Conservation (phyloP, 129 eudicot species). For the Rutidosis leptorrhynchoides region DNA sequence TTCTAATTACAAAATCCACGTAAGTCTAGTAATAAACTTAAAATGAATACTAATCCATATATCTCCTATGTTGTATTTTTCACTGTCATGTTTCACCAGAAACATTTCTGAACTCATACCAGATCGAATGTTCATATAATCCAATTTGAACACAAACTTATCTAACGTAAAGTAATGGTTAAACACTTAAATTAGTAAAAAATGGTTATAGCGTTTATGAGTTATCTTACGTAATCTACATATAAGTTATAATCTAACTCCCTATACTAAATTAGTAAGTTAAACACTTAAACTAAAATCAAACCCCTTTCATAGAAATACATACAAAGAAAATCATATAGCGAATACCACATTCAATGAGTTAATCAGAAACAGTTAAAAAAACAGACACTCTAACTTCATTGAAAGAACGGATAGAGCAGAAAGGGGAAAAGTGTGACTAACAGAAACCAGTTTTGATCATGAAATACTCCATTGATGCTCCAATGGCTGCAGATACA, state of each 20-base stretch:
- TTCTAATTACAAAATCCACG: neutral
- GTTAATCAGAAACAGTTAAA: no score
- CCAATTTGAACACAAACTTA: no score
- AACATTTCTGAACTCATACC: neutral
- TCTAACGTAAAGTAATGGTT: no score
- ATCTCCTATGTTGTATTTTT: neutral
- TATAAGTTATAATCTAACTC: neutral
- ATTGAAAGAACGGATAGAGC: neutral
- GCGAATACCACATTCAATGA: no score
- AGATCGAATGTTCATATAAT: no score
- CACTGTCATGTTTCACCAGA: neutral
- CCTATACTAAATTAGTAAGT: neutral
- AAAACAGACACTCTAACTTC: neutral
- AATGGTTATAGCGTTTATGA: neutral
- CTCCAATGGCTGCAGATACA: slow-evolving; percentile 72
- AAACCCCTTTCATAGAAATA: neutral
- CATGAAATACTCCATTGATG: slow-evolving; percentile 95
- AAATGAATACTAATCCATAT: neutral
- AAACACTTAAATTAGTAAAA: neutral
- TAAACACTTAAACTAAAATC: no score
- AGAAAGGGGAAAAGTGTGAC: slow-evolving; percentile 37
- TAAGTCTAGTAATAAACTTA: neutral
- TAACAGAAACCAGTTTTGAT: slow-evolving; percentile 92
- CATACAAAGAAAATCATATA: no score
- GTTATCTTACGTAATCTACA: neutral